These are phyloP conservation scores for Podila minutissima DNA, from an alignment of 192 early-diverging fungal species.

Conservation along the genomic window DNA sequence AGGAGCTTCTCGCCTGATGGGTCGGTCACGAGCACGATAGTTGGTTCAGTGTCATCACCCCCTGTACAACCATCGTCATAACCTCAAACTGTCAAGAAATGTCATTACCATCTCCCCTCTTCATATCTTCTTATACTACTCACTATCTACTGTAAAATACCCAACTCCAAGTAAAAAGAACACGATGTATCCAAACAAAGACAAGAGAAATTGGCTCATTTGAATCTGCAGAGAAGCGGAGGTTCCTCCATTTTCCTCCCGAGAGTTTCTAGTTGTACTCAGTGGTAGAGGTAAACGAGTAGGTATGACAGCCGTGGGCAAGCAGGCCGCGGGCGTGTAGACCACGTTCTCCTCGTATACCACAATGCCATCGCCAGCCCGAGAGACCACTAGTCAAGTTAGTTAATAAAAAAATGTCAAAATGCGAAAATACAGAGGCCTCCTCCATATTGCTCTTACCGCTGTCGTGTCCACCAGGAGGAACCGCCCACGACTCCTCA, in stretches of 20 bases:
- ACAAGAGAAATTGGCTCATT: no score
- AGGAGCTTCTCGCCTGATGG: neutral
- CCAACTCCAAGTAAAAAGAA: no score
- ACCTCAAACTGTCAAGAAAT: no score
- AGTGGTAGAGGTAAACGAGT: conserved; percentile 1
- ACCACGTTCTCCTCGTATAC: neutral
- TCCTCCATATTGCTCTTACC: neutral
- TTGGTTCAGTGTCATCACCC: neutral
- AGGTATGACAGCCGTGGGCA: conserved; percentile 4
- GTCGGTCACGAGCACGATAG: neutral
- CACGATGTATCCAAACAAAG: no score
- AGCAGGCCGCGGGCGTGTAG: neutral
- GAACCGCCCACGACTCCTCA: neutral
- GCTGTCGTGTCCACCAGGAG: conserved; percentile 8
- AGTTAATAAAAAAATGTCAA: neutral
- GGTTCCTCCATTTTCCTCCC: no score
- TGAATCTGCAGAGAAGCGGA: no score
- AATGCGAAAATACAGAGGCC: neutral
- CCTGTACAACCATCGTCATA: no score
- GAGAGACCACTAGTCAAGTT: neutral
- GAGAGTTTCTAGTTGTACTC: neutral
- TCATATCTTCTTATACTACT: no score
- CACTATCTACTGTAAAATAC: no score
- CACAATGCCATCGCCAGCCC: neutral
- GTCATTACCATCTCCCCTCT: no score